Percentiles rank a stretch among this genome's conserved stretches.
Conservation (phyloP, 2,329 filamentous ascomycete genomes). For the Colletotrichum eleusines region DNA sequence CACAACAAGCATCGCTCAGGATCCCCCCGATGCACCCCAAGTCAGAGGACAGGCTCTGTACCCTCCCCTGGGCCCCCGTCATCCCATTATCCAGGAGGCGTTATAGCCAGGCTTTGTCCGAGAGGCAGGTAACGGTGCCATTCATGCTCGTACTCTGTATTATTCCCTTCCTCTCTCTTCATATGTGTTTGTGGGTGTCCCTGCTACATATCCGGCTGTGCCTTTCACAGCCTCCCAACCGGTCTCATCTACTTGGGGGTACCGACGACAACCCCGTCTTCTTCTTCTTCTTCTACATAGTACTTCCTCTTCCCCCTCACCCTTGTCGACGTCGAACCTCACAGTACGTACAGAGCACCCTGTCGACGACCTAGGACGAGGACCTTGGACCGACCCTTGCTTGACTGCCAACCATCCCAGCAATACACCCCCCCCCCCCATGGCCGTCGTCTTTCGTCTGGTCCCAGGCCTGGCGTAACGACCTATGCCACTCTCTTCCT, state of each 20-base stretch:
- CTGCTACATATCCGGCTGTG: conserved; percentile 24
- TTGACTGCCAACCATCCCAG: not conserved
- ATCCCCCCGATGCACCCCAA: conserved; percentile 53
- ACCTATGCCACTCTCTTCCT: conserved; percentile 38
- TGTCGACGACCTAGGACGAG: conserved; percentile 33
- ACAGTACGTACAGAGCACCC: conserved; percentile 40
- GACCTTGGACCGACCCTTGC: conserved; percentile 39
- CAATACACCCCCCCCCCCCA: conserved; percentile 16
- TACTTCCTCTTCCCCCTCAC: not conserved
- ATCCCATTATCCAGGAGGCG: conserved; percentile 55
- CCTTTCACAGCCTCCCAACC: conserved; percentile 10
- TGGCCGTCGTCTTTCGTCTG: conserved; percentile 43
- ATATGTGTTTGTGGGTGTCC: not conserved
- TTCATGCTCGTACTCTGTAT: conserved; percentile 4
- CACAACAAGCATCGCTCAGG: conserved; percentile 47
- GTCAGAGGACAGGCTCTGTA: conserved; percentile 47
- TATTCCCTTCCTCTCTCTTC: conserved; percentile 3
- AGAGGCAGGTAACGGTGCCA: conserved; percentile 7
- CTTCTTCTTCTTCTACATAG: too few species aligned
- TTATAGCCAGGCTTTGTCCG: conserved; percentile 48
- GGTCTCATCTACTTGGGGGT: conserved; percentile 33
- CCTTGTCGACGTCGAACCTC: conserved; percentile 41
- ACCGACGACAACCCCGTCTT: conserved; percentile 20
- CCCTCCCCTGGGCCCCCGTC: conserved; percentile 41
- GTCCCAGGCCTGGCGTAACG: conserved; percentile 45